Base-by-base conservation (phyloP, 2,329 filamentous ascomycete genomes). In the Eurotiales sp. region DNA sequence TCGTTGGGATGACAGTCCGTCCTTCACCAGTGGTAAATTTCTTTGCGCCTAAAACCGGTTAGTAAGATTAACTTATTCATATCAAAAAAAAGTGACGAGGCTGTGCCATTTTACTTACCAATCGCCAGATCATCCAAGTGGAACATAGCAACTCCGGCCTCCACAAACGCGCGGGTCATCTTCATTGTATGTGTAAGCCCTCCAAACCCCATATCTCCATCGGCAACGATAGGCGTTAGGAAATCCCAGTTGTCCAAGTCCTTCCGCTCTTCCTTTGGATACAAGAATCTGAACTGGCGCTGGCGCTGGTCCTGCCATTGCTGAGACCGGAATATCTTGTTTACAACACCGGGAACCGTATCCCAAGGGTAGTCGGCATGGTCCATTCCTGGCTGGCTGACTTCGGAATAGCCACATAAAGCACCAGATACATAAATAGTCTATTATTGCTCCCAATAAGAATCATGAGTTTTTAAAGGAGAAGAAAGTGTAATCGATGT, bases 281-380 rank as follows among this genome's bases (percentile, higher is more conserved):
- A 22, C 7, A 22, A 17, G 3, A 45, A 22, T 2, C 27, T 15
- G 8, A 32, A 32, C 5, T 45, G 27, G 10, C 42, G 42, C 23
- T 45, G 42, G 7, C 42, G 25, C 27, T 45, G 27, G 5, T 32
- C 42, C 2, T 45, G 27, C 42, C 42, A 45, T 32, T 32, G 15
- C 30, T 45, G 42, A 21, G 42, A 32, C 2, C 17, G 25, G 42
- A 32, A 32, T 6, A 45, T 45, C 15, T 45, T 32, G 17, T 45
- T 22, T 3, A 45, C 27, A 4, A 45, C 27, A n/a, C 4, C 10
- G 7, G 42, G 42, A n/a, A 34, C 42, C 11, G 42, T 45, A 8
- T 45, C 42, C 42, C 42, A 32, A 15, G 42, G 42, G 15, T 45
- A 45, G 17, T 45, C 42, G 3, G 42, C 42, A 12, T 45, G 42